These are phyloP conservation scores for Vigna reflexopilosa DNA, from an alignment of 306 rosid species.

Conservation along the genomic window DNA sequence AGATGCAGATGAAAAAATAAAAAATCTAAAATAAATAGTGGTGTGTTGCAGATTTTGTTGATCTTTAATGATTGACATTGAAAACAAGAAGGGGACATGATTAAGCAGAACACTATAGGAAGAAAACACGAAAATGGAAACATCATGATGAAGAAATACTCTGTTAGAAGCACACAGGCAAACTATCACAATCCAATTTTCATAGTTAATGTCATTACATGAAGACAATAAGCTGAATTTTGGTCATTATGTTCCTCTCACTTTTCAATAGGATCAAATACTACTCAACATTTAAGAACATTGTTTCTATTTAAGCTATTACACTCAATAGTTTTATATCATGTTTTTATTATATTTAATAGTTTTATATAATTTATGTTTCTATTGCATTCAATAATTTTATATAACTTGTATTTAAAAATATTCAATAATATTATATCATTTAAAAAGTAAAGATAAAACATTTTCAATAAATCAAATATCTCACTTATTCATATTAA, in stretches of 20 bases:
- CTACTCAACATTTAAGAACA: background rate
- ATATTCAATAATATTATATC: too few relatives aligned
- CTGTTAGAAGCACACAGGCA: too few relatives aligned
- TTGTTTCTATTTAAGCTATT: background rate
- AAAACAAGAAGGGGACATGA: slow-evolving; percentile 2
- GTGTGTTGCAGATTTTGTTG: background rate
- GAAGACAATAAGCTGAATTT: slow-evolving; percentile 34
- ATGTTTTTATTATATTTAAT: too few relatives aligned
- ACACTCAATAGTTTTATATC: too few relatives aligned
- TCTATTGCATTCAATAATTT: too few relatives aligned
- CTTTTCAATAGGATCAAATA: background rate
- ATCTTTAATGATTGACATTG: background rate
- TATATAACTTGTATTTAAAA: too few relatives aligned
- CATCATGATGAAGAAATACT: slow-evolving; percentile 19
- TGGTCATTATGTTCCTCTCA: slow-evolving; percentile 22
- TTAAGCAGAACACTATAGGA: background rate
- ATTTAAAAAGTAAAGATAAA: too few relatives aligned
- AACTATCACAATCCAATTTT: slow-evolving; percentile 15
- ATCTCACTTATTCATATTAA: background rate
- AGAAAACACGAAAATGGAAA: background rate
- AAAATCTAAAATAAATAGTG: background rate
- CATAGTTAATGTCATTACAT: background rate
- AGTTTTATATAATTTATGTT: too few relatives aligned
- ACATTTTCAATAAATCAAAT: background rate
- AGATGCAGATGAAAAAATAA: background rate